Conservation (phyloP, 2,329 filamentous ascomycete species). For the Elsinoe batatas region DNA sequence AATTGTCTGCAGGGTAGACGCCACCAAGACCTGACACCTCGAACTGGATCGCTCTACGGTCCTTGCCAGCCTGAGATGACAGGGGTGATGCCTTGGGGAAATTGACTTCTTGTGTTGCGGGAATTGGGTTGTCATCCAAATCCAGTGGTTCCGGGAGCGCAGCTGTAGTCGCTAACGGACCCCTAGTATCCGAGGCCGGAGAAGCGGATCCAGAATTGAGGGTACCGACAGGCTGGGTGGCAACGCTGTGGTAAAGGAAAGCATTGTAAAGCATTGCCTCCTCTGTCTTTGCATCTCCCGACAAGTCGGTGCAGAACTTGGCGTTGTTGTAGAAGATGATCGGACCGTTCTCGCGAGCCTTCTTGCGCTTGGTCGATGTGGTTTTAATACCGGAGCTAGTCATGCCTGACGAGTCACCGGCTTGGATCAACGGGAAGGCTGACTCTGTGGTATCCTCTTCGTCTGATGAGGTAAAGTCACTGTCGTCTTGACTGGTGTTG, state of each 20-base stretch:
- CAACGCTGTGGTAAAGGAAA: slow-evolving; percentile 24
- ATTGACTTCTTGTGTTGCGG: slow-evolving; percentile 26
- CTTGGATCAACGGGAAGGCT: slow-evolving; percentile 19
- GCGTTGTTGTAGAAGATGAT: slow-evolving; percentile 78
- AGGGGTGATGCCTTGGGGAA: slow-evolving; percentile 29
- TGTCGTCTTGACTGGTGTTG: slow-evolving; percentile 33
- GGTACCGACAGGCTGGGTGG: slow-evolving; percentile 27
- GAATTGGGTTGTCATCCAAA: slow-evolving; percentile 28
- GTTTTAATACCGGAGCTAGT: slow-evolving; percentile 39
- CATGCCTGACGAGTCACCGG: slow-evolving; percentile 33
- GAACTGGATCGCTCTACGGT: slow-evolving; percentile 29
- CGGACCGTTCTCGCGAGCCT: slow-evolving; percentile 55
- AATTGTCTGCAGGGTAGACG: slow-evolving; percentile 48
- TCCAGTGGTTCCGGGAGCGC: slow-evolving; percentile 27
- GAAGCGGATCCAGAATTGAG: background rate
- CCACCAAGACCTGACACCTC: slow-evolving; percentile 49
- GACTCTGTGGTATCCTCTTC: slow-evolving; percentile 28
- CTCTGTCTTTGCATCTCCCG: slow-evolving; percentile 45
- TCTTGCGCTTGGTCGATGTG: slow-evolving; percentile 31
- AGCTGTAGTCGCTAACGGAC: slow-evolving; percentile 22
- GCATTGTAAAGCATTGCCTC: slow-evolving; percentile 14
- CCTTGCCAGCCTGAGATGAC: slow-evolving; percentile 20
- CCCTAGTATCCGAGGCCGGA: slow-evolving; percentile 16
- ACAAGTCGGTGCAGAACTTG: slow-evolving; percentile 71
- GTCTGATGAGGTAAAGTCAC: slow-evolving; percentile 27